A percentile compares a stretch with the other conserved stretches of the same genome.
Evolutionary conservation across 2,329 filamentous ascomycete species (phyloP).

Genomic region (Fusarium avenaceum): DNA sequence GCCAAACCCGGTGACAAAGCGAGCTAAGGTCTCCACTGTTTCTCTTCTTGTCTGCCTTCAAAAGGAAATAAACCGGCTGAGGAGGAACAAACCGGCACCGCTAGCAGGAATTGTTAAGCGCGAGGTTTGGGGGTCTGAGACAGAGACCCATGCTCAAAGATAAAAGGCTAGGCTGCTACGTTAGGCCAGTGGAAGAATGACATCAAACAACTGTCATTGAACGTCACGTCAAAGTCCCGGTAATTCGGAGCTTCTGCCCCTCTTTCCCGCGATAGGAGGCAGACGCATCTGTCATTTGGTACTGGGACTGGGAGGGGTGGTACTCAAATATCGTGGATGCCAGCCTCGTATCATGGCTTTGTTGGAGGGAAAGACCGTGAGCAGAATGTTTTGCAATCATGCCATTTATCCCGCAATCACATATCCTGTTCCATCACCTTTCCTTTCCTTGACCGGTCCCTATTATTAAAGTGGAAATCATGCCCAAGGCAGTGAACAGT

Average conservation of each 20-base stretch:
- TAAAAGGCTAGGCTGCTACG: too few species aligned
- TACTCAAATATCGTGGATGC: not conserved
- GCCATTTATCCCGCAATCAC: not conserved
- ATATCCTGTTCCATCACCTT: not conserved
- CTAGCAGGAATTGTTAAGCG: too few species aligned
- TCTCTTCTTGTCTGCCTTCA: not conserved
- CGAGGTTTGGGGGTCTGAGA: not conserved
- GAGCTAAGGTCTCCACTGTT: not conserved
- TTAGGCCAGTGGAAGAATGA: not conserved
- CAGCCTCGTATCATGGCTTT: not conserved
- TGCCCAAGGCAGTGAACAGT: not conserved
- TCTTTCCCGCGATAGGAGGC: constrained; percentile 27
- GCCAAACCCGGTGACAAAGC: constrained; percentile 2
- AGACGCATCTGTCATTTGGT: not conserved
- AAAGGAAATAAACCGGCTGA: constrained; percentile 10
- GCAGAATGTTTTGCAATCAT: not conserved
- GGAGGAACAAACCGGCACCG: constrained; percentile 3
- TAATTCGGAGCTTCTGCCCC: constrained; percentile 30
- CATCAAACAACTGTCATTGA: constrained; percentile 19
- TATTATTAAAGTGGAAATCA: not conserved
- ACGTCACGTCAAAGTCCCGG: constrained; percentile 22
- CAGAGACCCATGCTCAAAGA: not conserved
- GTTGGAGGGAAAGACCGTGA: not conserved
- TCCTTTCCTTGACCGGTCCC: not conserved
- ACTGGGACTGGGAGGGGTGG: not conserved